phyloP scores from a whole-genome alignment of 352 stramenopile genomes.

The Pythium pyrilobum region DNA sequence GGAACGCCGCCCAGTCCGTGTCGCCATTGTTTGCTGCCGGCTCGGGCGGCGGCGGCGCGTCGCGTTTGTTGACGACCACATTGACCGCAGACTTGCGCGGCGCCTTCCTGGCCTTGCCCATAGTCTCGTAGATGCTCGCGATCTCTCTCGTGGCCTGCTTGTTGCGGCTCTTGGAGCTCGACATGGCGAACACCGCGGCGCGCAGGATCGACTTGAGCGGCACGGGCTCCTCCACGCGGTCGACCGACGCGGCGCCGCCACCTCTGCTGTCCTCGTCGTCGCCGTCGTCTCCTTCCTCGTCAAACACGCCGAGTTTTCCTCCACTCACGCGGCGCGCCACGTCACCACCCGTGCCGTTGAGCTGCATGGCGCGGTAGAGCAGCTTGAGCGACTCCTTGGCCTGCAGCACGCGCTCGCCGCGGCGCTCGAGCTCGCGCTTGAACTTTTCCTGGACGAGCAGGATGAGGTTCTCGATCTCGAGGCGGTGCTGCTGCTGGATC shows the following conservation, averaged over 20 bases:
- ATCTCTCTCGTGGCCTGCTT: slow-evolving; percentile 32
- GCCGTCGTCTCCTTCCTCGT: not conserved
- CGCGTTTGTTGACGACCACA: not conserved
- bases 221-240: slow-evolving; percentile 16
- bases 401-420: slow-evolving; percentile 38
- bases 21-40: not conserved
- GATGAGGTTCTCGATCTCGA: slow-evolving; percentile 62
- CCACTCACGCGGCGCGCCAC: not conserved
- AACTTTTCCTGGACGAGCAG: slow-evolving; percentile 59
- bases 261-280: not conserved
- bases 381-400: slow-evolving; percentile 60
- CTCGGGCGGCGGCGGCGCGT: not conserved
- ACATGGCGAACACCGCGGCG: slow-evolving; percentile 64
- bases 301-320: not conserved
- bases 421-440: slow-evolving; percentile 45
- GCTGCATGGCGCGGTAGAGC: slow-evolving; percentile 47
- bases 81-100: slow-evolving; percentile 9
- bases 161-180: slow-evolving; percentile 44
- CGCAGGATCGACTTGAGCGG: slow-evolving; percentile 53
- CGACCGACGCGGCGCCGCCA: too few species aligned
- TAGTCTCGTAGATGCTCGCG: slow-evolving; percentile 33
- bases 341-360: not conserved
- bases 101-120: slow-evolving; percentile 12
- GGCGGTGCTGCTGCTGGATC: slow-evolving; percentile 45
- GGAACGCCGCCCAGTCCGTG: slow-evolving; percentile 23